These are phyloP conservation scores for Aspergillus bombycis DNA, from an alignment of 2,329 filamentous ascomycete species.

Conservation along the genomic window DNA sequence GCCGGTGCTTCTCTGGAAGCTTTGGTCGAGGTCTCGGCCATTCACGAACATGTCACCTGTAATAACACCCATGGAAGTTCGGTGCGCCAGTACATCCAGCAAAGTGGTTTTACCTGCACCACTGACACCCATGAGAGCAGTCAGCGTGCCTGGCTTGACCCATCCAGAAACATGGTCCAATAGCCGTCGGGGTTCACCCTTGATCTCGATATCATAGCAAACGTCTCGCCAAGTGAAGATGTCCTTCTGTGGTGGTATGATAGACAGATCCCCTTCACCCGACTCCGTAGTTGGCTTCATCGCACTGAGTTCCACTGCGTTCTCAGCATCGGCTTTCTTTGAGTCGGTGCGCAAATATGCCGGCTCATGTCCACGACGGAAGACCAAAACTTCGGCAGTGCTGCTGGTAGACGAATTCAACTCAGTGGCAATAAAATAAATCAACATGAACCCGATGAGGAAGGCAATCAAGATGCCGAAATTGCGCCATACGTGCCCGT, in stretches of 20 bases:
- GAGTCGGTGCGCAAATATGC: conserved; percentile 11
- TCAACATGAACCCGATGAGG: conserved; percentile 60
- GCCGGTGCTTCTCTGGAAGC: conserved; percentile 38
- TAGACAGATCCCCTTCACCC: conserved; percentile 47
- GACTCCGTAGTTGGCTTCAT: conserved; percentile 5
- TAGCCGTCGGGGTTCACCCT: conserved; percentile 71
- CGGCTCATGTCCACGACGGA: conserved; percentile 59
- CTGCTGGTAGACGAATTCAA: conserved; percentile 65
- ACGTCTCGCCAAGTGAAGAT: conserved; percentile 82
- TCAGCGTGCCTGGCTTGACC: conserved; percentile 89
- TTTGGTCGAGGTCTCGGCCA: conserved; percentile 65
- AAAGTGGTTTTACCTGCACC: conserved; percentile 91
- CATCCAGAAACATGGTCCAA: conserved; percentile 85
- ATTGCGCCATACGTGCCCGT: conserved; percentile 67
- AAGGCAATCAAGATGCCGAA: conserved; percentile 70
- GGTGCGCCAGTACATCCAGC: conserved; percentile 79
- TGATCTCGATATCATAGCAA: conserved; percentile 63
- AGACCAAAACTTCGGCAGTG: conserved; percentile 76
- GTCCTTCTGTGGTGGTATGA: conserved; percentile 57
- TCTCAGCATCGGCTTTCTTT: conserved; percentile 9
- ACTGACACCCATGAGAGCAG: conserved; percentile 85
- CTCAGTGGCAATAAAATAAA: conserved; percentile 57
- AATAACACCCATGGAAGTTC: conserved; percentile 84
- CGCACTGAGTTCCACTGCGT: conserved; percentile 2
- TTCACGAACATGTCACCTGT: conserved; percentile 83